Conservation (phyloP, 2,329 filamentous ascomycete species). For the Hortaea werneckii region DNA sequence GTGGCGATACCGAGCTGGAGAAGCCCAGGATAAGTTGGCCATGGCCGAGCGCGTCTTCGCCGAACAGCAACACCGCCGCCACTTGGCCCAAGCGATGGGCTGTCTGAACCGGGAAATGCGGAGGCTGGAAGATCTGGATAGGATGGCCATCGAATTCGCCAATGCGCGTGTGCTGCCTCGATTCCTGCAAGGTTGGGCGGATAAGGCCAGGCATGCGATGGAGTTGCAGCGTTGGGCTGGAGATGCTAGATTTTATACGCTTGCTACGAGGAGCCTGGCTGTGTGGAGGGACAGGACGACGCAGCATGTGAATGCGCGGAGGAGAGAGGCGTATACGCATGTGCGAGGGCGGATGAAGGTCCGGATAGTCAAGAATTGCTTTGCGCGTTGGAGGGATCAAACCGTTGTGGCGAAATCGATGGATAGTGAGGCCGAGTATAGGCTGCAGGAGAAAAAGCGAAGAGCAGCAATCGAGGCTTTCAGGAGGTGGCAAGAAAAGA, state of each 20-base stretch:
- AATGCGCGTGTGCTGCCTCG: constrained; percentile 31
- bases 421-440: constrained; percentile 30
- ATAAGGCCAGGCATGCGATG: constrained; percentile 31
- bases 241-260: constrained; percentile 48
- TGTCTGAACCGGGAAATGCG: constrained; percentile 20
- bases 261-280: constrained; percentile 40
- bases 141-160: constrained; percentile 32
- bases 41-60: constrained; percentile 14
- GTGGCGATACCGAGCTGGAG: constrained; percentile 9
- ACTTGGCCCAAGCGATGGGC: constrained; percentile 17
- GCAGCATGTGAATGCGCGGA: constrained; percentile 41
- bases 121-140: constrained; percentile 24
- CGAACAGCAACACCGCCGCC: constrained; percentile 18
- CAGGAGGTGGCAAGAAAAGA: constrained; percentile 27
- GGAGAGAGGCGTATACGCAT: constrained; percentile 46
- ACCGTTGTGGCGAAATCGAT: constrained; percentile 25
- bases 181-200: constrained; percentile 26
- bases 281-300: constrained; percentile 42
- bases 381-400: constrained; percentile 31
- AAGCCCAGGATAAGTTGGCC: constrained; percentile 7
- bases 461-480: constrained; percentile 23
- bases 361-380: constrained; percentile 37
- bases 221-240: constrained; percentile 43
- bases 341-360: constrained; percentile 45
- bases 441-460: constrained; percentile 27